Conservation (phyloP, 192 early-diverging fungal genomes). For the Gigaspora rosea region DNA sequence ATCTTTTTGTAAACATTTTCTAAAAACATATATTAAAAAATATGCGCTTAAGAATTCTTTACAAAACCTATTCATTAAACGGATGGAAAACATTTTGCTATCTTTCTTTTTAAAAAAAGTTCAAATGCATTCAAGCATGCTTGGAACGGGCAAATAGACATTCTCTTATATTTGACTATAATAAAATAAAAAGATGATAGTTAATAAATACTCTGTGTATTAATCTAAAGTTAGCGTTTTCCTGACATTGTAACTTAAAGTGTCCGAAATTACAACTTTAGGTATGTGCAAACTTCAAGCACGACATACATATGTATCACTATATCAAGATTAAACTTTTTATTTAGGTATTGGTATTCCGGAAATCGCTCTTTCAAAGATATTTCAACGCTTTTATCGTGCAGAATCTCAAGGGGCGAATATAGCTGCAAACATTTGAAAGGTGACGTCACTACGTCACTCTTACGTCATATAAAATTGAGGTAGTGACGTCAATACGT, state of each 20-base stretch:
- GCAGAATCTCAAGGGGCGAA: slow-evolving; percentile 52
- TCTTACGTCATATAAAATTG: too few species aligned
- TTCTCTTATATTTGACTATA: slow-evolving; percentile 50
- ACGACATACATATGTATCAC: too few species aligned
- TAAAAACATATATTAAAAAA: background rate
- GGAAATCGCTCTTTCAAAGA: slow-evolving; percentile 39
- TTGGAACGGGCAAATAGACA: slow-evolving; percentile 46
- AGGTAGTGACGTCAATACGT: too few species aligned
- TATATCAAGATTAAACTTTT: too few species aligned
- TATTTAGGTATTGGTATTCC: slow-evolving; percentile 54
- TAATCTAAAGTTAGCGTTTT: too few species aligned
- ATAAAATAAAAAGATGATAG: slow-evolving; percentile 41
- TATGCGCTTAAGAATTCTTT: too few species aligned
- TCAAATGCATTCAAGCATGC: slow-evolving; percentile 55
- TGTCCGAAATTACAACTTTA: too few species aligned
- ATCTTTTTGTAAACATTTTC: slow-evolving; percentile 16
- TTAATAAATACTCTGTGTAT: background rate
- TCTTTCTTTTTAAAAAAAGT: background rate
- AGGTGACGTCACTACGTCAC: too few species aligned
- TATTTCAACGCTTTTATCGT: slow-evolving; percentile 64
- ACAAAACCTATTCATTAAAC: background rate
- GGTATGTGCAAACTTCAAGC: too few species aligned
- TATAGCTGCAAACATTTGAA: too few species aligned
- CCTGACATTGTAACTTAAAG: too few species aligned
- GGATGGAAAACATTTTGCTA: too few species aligned